phyloP scores from a whole-genome alignment of 1,284 basidiomycete species.

The Malassezia obtusa region DNA sequence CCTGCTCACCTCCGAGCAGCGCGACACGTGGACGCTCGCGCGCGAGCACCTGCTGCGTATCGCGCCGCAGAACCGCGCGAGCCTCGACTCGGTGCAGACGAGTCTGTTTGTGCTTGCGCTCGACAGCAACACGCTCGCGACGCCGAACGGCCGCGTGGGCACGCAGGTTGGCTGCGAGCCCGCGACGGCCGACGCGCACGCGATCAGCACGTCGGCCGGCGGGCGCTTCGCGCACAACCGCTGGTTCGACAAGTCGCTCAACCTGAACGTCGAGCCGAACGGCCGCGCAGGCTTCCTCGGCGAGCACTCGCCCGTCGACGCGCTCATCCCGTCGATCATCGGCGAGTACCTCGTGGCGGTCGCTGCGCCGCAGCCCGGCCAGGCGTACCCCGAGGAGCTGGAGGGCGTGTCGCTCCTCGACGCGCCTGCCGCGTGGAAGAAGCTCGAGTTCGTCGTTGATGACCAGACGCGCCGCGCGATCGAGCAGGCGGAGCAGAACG shows the following conservation, averaged over 20 bases:
- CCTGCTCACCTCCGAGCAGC: conserved; percentile 66
- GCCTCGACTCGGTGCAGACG: conserved; percentile 59
- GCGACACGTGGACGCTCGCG: conserved; percentile 75
- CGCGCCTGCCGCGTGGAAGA: conserved; percentile 54
- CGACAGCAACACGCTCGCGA: conserved; percentile 51
- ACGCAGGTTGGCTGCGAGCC: conserved; percentile 48
- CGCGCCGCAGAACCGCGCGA: conserved; percentile 58
- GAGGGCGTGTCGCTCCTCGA: conserved; percentile 23
- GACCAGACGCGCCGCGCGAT: conserved; percentile 58
- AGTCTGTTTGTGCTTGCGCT: conserved; percentile 66
- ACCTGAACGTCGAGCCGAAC: conserved; percentile 73
- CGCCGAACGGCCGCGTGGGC: conserved; percentile 46
- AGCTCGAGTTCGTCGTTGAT: conserved; percentile 69
- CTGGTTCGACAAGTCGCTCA: conserved; percentile 85
- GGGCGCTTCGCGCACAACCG: conserved; percentile 67
- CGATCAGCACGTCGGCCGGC: conserved; percentile 63
- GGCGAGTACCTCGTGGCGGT: conserved; percentile 70
- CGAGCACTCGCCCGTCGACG: conserved; percentile 86
- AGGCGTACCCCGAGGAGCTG: conserved; percentile 20
- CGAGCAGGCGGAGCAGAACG: conserved; percentile 56
- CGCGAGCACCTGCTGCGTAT: conserved; percentile 62
- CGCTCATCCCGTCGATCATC: conserved; percentile 80
- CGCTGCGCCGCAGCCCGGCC: conserved; percentile 26
- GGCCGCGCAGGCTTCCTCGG: conserved; percentile 77
- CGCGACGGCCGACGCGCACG: conserved; percentile 64